Evolutionary conservation across 345 rosid genomes (phyloP).

Genomic region (Arabis hirsuta): DNA sequence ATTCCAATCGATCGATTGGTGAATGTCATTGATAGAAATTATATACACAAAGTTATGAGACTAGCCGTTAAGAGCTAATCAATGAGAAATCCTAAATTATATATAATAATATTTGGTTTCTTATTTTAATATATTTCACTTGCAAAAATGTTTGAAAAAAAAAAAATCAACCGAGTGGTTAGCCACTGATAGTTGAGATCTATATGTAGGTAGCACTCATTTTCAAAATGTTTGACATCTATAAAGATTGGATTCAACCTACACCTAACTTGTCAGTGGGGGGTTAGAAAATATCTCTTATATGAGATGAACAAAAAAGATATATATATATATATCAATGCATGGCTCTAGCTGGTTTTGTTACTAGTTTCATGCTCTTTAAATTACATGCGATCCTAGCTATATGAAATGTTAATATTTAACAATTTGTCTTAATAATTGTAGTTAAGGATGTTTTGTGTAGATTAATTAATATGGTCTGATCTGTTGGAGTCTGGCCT

Average conservation of each 20-base stretch:
- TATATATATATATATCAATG: not conserved
- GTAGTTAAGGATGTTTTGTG: not conserved
- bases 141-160: not conserved
- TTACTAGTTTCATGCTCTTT: not conserved
- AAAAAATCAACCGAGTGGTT: slow-evolving; percentile 25
- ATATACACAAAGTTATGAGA: too few relatives aligned
- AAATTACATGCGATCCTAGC: not conserved
- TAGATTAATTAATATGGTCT: not conserved
- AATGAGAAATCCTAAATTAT: too few relatives aligned
- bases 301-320: not conserved
- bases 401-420: not conserved
- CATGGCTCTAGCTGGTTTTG: not conserved
- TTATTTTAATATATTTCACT: too few relatives aligned
- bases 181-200: slow-evolving; percentile 20
- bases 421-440: not conserved
- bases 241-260: slow-evolving; percentile 7
- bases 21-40: too few relatives aligned
- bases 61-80: too few relatives aligned
- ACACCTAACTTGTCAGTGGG: slow-evolving; percentile 26
- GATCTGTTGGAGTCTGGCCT: not conserved
- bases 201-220: slow-evolving; percentile 11
- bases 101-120: too few relatives aligned
- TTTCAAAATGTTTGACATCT: slow-evolving; percentile 30
- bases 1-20: too few relatives aligned
- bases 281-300: not conserved